Evolutionary conservation across 2,329 filamentous ascomycete genomes (phyloP).

Genomic region (Aureobasidium namibiae): DNA sequence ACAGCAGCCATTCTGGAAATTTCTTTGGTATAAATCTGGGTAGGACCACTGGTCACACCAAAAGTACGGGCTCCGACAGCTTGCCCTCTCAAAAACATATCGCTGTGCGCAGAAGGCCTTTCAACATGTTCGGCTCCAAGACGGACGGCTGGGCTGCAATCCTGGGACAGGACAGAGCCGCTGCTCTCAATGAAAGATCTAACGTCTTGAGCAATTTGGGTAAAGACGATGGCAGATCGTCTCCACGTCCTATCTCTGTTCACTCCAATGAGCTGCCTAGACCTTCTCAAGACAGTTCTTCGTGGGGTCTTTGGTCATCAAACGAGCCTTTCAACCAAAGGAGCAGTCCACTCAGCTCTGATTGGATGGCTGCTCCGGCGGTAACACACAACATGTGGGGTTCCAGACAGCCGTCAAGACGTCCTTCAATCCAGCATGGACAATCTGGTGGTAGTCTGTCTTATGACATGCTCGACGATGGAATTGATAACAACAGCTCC

Average conservation of each 20-base stretch:
- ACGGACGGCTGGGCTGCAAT: constrained; percentile 43
- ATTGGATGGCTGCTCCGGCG: constrained; percentile 39
- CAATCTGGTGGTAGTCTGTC: constrained; percentile 55
- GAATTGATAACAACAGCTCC: constrained; percentile 41
- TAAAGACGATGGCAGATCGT: constrained; percentile 19
- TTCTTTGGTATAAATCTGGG: constrained; percentile 38
- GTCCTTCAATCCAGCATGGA: constrained; percentile 71
- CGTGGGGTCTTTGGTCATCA: constrained; percentile 54
- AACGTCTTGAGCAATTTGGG: not conserved
- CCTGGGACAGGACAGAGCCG: constrained; percentile 28
- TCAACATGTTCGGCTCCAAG: constrained; percentile 45
- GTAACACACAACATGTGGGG: constrained; percentile 22
- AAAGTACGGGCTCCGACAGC: constrained; percentile 14
- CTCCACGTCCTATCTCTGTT: constrained; percentile 50
- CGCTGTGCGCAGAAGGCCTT: constrained; percentile 37
- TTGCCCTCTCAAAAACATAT: constrained; percentile 26
- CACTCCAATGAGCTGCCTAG: constrained; percentile 57
- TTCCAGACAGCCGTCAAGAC: constrained; percentile 68
- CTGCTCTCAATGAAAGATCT: constrained; percentile 16
- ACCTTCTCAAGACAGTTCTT: constrained; percentile 65
- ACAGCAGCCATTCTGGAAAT: constrained; percentile 46
- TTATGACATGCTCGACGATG: constrained; percentile 44
- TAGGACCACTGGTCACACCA: constrained; percentile 6
- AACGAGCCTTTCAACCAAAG: constrained; percentile 45
- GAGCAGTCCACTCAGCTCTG: constrained; percentile 43